phyloP scores from a whole-genome alignment of 306 rosid species.

The Aeschynomene evenia region DNA sequence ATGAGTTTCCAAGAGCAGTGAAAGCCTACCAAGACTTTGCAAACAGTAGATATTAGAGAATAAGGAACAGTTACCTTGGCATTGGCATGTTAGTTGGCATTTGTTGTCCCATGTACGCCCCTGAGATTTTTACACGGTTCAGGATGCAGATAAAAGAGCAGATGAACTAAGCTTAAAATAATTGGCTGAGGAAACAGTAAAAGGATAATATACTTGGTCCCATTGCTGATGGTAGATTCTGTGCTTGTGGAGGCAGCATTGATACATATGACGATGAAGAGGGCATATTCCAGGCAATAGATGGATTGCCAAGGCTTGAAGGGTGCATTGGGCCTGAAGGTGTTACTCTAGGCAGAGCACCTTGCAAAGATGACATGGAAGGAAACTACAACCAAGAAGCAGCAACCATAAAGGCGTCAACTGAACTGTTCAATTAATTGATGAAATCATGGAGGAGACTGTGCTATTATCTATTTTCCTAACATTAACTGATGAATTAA shows the following conservation, averaged over 20 bases:
- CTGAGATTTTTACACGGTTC: conserved; percentile 54
- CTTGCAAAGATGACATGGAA: conserved; percentile 65
- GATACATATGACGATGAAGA: conserved; percentile 46
- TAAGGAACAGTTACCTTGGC: conserved; percentile 50
- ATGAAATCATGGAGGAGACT: conserved; percentile 6
- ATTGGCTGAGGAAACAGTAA: conserved; percentile 7
- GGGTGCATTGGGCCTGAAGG: conserved; percentile 52
- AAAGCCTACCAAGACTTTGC: not conserved
- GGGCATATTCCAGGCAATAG: conserved; percentile 59
- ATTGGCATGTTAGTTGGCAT: conserved; percentile 52
- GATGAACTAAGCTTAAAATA: conserved; percentile 11
- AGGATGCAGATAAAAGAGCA: conserved; percentile 20
- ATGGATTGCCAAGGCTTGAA: conserved; percentile 56
- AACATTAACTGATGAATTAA: conserved; percentile 3
- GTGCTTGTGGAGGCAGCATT: conserved; percentile 49
- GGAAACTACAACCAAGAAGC: conserved; percentile 67
- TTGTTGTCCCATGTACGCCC: conserved; percentile 61
- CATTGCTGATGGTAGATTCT: conserved; percentile 46
- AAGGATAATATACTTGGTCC: conserved; percentile 51
- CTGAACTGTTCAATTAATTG: conserved; percentile 12
- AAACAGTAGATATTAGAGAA: conserved; percentile 1
- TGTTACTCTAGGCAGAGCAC: conserved; percentile 55
- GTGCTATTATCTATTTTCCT: not conserved
- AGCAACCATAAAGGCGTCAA: conserved; percentile 26
- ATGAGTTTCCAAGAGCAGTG: not conserved